Evolutionary conservation across 441 rosid genomes (phyloP), one percentile per base, ranked within the genome.

Genomic region (Jatropha podagrica): DNA sequence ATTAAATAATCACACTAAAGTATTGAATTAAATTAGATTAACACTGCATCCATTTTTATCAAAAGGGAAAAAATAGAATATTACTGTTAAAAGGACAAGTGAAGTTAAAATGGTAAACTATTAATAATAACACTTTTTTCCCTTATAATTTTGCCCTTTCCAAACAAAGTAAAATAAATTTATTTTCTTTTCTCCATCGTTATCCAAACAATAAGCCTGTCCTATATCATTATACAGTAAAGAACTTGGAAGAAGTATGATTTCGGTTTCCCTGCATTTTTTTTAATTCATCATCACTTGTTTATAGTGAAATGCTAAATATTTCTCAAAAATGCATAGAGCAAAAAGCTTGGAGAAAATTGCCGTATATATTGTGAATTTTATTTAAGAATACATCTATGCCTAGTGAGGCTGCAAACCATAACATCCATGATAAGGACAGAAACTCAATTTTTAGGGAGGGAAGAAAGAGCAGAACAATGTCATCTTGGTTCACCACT

Each of bases 401-500:
- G n/a, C n/a, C 18, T 78, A 61, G 80, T 12, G 89, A 83, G 78
- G 77, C 75, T 61, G 79, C 75, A 42, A 79, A 73, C 74, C 70
- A 76, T 60, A 79, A 58, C 85, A 76, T 55, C 26, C 66, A 68
- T 55, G 68, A 77, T 78, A 83, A 75, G 76, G 85, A 85, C 26
- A 83, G 72, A 59, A 83, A 73, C 61, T 72, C 72, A 20, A 71
- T 72, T 20, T 85, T 81, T 63, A 78, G 72, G 79, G 89, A 78
- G 72, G 79, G 89, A 88, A 81, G 92, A 85, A 78, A 85, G 82
- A 73, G 83, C 40, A 58, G 84, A 82, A 41, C 93, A 92, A 38
- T 94, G 92, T 74, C 89, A 89, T 78, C 84, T 92, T 67, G 91
- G 96, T 78, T 94, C 98, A 71, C 88, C 97, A 26, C 85, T 91